Evolutionary conservation across 2,329 filamentous ascomycete genomes (phyloP).

Genomic region (Calonectria leucothoes): DNA sequence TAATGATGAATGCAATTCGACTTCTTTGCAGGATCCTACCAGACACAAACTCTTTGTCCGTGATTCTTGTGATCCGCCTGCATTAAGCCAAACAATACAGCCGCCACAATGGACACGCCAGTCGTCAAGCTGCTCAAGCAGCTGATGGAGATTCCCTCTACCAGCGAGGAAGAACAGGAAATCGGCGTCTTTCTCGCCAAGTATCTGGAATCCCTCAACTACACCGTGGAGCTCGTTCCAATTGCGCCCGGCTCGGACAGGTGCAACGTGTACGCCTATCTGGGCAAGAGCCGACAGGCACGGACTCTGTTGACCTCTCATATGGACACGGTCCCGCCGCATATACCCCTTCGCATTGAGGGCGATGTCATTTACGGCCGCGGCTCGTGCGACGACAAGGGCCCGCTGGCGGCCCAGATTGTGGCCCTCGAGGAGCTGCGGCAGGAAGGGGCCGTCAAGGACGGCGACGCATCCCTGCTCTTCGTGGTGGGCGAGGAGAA

Average conservation of each 20-base stretch:
- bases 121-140: slow-evolving; percentile 29
- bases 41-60: not conserved
- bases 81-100: too few relatives aligned
- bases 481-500: slow-evolving; percentile 76
- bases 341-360: slow-evolving; percentile 70
- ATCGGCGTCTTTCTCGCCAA: slow-evolving; percentile 74
- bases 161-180: slow-evolving; percentile 60
- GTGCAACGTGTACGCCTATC: slow-evolving; percentile 80
- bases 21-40: not conserved
- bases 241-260: slow-evolving; percentile 27
- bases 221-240: slow-evolving; percentile 47
- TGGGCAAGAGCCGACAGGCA: slow-evolving; percentile 58
- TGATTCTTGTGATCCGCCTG: not conserved
- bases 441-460: slow-evolving; percentile 22
- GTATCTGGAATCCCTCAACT: slow-evolving; percentile 64
- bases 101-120: not conserved
- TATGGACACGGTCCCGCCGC: slow-evolving; percentile 79
- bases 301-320: slow-evolving; percentile 75
- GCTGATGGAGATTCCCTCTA: slow-evolving; percentile 32
- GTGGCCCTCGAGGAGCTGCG: slow-evolving; percentile 60
- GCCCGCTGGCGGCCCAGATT: slow-evolving; percentile 75
- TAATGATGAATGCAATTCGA: not conserved
- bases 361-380: slow-evolving; percentile 64
- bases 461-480: slow-evolving; percentile 56
- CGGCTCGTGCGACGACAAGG: slow-evolving; percentile 76